phyloP scores from a whole-genome alignment of 257 asterid species.

The Nicotiana noctiflora region DNA sequence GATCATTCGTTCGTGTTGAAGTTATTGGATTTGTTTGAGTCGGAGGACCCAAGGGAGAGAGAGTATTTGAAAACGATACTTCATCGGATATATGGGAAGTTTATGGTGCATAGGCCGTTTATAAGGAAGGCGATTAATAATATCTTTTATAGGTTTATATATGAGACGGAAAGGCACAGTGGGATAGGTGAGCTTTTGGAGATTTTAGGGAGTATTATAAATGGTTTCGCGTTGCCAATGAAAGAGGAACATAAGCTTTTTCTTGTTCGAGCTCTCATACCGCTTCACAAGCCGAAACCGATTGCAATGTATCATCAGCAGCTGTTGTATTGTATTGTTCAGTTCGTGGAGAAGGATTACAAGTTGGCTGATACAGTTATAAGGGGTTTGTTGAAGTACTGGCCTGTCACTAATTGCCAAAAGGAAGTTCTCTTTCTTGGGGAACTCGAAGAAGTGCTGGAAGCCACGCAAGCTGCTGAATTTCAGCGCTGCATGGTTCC shows the following conservation, averaged over 20 bases:
- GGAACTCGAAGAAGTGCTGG: conserved; percentile 79
- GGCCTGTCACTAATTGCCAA: conserved; percentile 72
- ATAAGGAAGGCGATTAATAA: conserved; percentile 78
- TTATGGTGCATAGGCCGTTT: conserved; percentile 88
- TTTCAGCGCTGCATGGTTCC: conserved; percentile 76
- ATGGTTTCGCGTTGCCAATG: conserved; percentile 91
- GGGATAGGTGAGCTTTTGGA: conserved; percentile 87
- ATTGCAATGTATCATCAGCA: conserved; percentile 63
- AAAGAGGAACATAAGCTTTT: conserved; percentile 94
- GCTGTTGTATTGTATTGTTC: conserved; percentile 59
- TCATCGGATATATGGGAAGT: conserved; percentile 80
- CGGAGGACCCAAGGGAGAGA: conserved; percentile 82
- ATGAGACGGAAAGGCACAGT: conserved; percentile 65
- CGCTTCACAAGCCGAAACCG: conserved; percentile 77
- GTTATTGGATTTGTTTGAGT: conserved; percentile 70
- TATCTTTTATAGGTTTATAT: conserved; percentile 65
- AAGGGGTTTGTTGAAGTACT: conserved; percentile 72
- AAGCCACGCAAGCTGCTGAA: conserved; percentile 56
- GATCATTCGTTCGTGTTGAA: conserved; percentile 65
- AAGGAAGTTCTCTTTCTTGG: conserved; percentile 82
- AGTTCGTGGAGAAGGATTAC: conserved; percentile 76
- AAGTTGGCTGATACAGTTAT: conserved; percentile 63
- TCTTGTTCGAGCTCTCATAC: conserved; percentile 71
- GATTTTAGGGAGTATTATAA: conserved; percentile 82
- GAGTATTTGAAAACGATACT: conserved; percentile 80